phyloP scores from a whole-genome alignment of 108 stramenopile genomes.

The Skeletonema menzelii region DNA sequence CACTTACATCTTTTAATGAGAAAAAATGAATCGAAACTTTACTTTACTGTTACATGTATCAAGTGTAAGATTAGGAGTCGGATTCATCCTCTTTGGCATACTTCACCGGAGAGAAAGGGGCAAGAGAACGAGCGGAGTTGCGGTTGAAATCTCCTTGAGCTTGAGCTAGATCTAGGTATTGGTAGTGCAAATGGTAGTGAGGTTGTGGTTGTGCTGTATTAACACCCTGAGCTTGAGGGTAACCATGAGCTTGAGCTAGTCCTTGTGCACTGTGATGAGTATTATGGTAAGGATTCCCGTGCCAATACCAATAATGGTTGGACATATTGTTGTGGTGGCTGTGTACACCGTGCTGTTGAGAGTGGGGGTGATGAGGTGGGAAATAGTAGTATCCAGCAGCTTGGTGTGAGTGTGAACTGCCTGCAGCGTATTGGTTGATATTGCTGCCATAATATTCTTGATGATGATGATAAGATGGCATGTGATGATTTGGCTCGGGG shows the following conservation, averaged over 20 bases:
- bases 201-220: neutral
- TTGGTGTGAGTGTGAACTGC: neutral
- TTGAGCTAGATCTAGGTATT: too few species aligned
- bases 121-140: neutral
- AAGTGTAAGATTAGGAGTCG: too few species aligned
- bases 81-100: too few species aligned
- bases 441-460: neutral
- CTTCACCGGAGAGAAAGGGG: neutral
- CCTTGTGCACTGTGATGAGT: neutral
- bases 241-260: neutral
- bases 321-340: neutral
- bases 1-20: too few species aligned
- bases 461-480: too few species aligned
- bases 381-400: neutral
- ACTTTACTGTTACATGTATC: too few species aligned
- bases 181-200: too few species aligned
- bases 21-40: too few species aligned
- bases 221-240: neutral
- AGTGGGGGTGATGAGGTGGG: neutral
- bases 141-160: neutral
- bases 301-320: neutral
- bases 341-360: neutral
- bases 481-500: neutral
- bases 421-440: neutral
- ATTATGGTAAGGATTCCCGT: neutral